A percentile compares a stretch with the other conserved stretches of the same genome.
Conservation (phyloP, 768 basidiomycete species). For the Mrakia frigida region DNA sequence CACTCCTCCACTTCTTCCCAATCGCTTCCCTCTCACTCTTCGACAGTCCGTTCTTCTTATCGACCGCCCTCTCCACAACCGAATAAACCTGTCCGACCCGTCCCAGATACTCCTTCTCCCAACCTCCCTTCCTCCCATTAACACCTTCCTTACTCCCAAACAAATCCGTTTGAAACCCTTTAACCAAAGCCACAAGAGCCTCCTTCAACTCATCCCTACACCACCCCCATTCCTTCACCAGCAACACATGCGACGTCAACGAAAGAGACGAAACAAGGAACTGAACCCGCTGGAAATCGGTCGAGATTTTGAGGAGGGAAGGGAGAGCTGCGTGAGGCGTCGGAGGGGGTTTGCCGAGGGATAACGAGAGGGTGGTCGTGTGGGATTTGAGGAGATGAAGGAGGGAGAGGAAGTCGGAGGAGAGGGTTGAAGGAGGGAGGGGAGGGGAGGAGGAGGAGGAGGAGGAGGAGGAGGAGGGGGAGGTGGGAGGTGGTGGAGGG, state of each 20-base stretch:
- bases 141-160: neutral
- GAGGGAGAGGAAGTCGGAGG: constrained; percentile 7
- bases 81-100: neutral
- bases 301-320: constrained; percentile 17
- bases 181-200: neutral
- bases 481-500: too few relatives aligned
- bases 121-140: neutral
- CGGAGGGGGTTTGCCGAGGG: constrained; percentile 23
- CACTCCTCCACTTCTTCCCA: neutral
- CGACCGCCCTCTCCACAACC: neutral
- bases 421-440: neutral
- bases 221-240: constrained; percentile 20
- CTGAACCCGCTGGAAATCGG: neutral
- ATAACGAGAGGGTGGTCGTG: constrained; percentile 23
- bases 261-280: neutral
- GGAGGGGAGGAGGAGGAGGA: neutral
- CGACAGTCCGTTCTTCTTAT: neutral
- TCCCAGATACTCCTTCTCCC: neutral
- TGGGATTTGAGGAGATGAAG: constrained; percentile 27
- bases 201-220: constrained; percentile 6
- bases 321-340: constrained; percentile 29
- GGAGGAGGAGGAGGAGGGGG: neutral
- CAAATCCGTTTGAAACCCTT: neutral
- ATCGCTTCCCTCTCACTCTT: constrained; percentile 1
- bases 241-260: neutral